These are phyloP conservation scores for Petunia axillaris DNA, from an alignment of 257 asterid genomes.

Conservation along the genomic window DNA sequence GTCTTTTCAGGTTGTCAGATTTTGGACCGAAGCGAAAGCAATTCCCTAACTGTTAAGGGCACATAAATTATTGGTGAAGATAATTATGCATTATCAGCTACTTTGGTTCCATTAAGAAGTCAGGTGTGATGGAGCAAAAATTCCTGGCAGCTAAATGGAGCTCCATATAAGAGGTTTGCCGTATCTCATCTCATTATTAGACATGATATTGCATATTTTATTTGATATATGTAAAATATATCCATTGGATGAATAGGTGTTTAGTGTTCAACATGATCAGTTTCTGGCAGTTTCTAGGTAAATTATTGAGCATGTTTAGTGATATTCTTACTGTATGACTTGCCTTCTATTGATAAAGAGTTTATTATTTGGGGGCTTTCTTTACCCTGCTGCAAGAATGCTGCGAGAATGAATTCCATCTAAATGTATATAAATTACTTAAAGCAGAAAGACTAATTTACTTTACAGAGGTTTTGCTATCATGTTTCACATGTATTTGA, in stretches of 20 bases:
- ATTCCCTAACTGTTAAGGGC: slow-evolving; percentile 84
- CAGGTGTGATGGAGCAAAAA: slow-evolving; percentile 53
- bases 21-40: slow-evolving; percentile 81
- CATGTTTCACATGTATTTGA: background rate
- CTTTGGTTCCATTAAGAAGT: slow-evolving; percentile 71
- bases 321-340: background rate
- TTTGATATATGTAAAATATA: background rate
- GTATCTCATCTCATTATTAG: slow-evolving; percentile 18
- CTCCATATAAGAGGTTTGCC: background rate
- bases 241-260: background rate
- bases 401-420: background rate
- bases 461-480: background rate
- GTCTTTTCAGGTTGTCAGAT: slow-evolving; percentile 71
- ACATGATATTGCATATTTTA: background rate
- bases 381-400: slow-evolving; percentile 13
- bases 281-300: background rate
- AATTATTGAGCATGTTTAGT: background rate
- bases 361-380: background rate
- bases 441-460: slow-evolving; percentile 7
- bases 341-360: background rate
- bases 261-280: background rate
- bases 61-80: slow-evolving; percentile 87
- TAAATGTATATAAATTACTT: background rate
- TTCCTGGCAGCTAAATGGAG: slow-evolving; percentile 59
- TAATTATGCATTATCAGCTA: slow-evolving; percentile 75